Evolutionary conservation across 2,329 filamentous ascomycete genomes (phyloP).

Genomic region (Dactylonectria estremocensis): DNA sequence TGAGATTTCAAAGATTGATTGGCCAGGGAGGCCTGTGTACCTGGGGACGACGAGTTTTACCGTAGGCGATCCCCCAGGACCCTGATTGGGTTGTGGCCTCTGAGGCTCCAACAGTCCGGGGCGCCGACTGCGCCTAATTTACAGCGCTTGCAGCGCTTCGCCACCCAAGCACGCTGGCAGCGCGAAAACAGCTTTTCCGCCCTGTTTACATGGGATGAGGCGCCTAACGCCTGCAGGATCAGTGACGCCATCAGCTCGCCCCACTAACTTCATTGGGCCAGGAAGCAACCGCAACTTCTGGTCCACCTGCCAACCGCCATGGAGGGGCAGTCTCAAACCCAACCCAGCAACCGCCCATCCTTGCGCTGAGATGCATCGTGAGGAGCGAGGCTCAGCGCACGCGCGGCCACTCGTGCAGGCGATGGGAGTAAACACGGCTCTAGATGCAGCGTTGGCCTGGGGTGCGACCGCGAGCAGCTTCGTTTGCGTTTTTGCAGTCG

Average conservation of each 20-base stretch:
- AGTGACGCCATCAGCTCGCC: conserved; percentile 27
- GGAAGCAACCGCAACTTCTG: conserved; percentile 10
- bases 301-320: conserved; percentile 44
- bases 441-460: conserved; percentile 19
- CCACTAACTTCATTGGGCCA: conserved; percentile 22
- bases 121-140: conserved; percentile 3
- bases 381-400: conserved; percentile 23
- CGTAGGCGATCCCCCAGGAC: background rate
- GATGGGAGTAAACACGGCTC: conserved; percentile 26
- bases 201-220: background rate
- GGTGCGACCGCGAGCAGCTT: background rate
- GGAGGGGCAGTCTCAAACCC: conserved; percentile 26
- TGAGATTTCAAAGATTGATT: background rate
- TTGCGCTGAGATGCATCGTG: background rate
- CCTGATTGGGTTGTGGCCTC: conserved; percentile 15
- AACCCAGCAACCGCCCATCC: conserved; percentile 26
- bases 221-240: conserved; percentile 1
- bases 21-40: background rate
- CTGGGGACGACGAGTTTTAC: conserved; percentile 1
- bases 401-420: conserved; percentile 22
- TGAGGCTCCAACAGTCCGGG: background rate
- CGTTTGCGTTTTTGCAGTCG: conserved; percentile 18
- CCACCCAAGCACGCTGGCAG: background rate
- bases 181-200: background rate
- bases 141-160: conserved; percentile 23